Base-by-base conservation (phyloP, 768 basidiomycete species). In the Lactarius hatsudake region DNA sequence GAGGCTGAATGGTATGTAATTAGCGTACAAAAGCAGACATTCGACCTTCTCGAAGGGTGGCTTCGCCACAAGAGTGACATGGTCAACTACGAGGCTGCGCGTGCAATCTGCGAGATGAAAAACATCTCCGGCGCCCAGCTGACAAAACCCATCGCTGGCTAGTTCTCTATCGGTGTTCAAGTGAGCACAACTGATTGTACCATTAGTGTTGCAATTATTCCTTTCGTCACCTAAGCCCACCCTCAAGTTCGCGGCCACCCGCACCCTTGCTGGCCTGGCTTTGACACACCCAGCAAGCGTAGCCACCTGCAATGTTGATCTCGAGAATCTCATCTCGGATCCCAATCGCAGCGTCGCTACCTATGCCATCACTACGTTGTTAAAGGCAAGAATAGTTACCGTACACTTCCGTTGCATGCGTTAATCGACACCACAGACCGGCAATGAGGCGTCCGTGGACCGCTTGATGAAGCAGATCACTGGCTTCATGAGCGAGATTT, bases 381-480 rank as follows among this genome's bases (percentile, higher is more conserved):
- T 99, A 75, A 98, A 98, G 87, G 94, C 91, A 66, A 68, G 74
- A 72, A 61, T 45, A 13, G 18, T 45, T 38, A 26, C 32, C 40
- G 20, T 28, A 12, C 10, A 66, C n/a, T 17, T 48, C 23, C 34
- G 40, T 30, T 45, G 26, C 59, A 66, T 57, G 32, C 63, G 74
- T 36, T 69, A 70, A 54, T 63, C 53, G 68, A 69, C 59, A 40
- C 45, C 17, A 51, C 42, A 95, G 94, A 99, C 97, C 38, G 97
- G 97, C 28, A 98, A 98, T 77, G 97, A 99, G 78, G 95, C 95
- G 8, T 98, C 96, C 1, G 97, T 99, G 43, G 97, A 99, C 79
- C 89, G 97, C 60, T 85, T 99, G 70, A 98, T 99, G 88, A 98
- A 98, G 77, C 96, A 98, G 79, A 99, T 99, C 71, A 92, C 94